Conservation (phyloP, 2,329 filamentous ascomycete genomes). For the Microsporum ferrugineum region DNA sequence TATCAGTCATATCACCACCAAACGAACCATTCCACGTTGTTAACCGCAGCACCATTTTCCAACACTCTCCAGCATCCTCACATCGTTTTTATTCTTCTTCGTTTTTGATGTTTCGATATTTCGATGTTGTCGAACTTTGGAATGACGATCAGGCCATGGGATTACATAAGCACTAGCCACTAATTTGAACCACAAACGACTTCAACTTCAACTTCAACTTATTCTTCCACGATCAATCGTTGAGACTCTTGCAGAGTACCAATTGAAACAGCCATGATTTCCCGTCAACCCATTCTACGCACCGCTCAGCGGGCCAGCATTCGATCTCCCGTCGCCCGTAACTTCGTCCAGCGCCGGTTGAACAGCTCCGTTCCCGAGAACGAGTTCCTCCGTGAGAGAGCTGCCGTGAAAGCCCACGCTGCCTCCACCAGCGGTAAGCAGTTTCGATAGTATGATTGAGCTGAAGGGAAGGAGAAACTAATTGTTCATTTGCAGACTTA, state of each 20-base stretch:
- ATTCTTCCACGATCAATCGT: not conserved
- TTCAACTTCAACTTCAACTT: not conserved
- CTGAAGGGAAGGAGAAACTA: not conserved
- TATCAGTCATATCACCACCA: not conserved
- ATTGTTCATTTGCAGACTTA: constrained; percentile 51
- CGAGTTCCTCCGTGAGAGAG: constrained; percentile 84
- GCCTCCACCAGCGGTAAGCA: constrained; percentile 66
- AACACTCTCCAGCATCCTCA: not conserved
- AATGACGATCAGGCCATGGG: constrained; percentile 2
- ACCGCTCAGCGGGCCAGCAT: constrained; percentile 44
- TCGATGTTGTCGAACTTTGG: not conserved
- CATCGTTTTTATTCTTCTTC: not conserved
- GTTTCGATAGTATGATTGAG: constrained; percentile 9
- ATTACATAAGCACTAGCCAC: not conserved
- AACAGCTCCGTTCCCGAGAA: constrained; percentile 65
- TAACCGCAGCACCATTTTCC: constrained; percentile 48
- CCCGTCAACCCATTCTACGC: constrained; percentile 52
- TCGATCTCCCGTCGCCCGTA: constrained; percentile 37
- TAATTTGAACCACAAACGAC: constrained; percentile 2
- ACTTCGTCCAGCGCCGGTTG: constrained; percentile 58
- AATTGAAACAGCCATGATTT: constrained; percentile 42
- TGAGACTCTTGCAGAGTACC: constrained; percentile 1
- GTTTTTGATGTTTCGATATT: not conserved
- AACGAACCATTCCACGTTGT: constrained; percentile 72
- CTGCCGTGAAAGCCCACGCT: constrained; percentile 84